A percentile compares a stretch with the other conserved stretches of the same genome.
Conservation (phyloP, 1,284 basidiomycete species). For the Cystobasidiaceae sp. region DNA sequence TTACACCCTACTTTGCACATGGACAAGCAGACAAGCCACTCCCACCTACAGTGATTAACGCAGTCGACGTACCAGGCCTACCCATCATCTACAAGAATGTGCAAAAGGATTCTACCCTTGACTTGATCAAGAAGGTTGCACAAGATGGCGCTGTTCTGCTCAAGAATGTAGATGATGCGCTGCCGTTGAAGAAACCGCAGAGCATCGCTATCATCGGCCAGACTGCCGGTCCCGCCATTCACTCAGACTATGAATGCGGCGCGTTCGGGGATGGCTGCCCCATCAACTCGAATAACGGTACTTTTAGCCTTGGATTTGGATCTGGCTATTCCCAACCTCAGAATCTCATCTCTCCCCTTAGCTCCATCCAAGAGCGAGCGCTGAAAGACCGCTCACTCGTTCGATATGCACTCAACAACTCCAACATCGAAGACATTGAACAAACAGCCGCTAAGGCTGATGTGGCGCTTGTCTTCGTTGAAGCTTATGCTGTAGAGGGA, state of each 20-base stretch:
- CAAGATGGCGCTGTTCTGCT: slow-evolving; percentile 65
- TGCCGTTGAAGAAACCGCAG: slow-evolving; percentile 59
- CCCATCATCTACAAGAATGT: slow-evolving; percentile 32
- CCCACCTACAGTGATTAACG: slow-evolving; percentile 17
- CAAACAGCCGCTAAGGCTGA: slow-evolving; percentile 44
- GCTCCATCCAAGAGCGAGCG: slow-evolving; percentile 26
- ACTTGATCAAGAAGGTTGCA: slow-evolving; percentile 62
- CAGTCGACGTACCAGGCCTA: slow-evolving; percentile 3
- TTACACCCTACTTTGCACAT: slow-evolving; percentile 43
- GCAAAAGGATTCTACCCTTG: slow-evolving; percentile 19
- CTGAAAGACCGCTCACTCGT: slow-evolving; percentile 10
- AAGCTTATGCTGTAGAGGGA: slow-evolving; percentile 52
- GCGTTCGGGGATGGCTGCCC: slow-evolving; percentile 24
- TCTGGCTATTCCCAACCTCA: slow-evolving; percentile 29
- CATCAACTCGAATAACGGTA: slow-evolving; percentile 24
- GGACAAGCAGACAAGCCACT: slow-evolving; percentile 28
- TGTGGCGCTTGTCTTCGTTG: slow-evolving; percentile 60
- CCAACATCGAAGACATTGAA: slow-evolving; percentile 16
- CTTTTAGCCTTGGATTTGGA: slow-evolving; percentile 15
- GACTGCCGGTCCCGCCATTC: slow-evolving; percentile 25
- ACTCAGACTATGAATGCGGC: slow-evolving; percentile 1
- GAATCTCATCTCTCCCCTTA: slow-evolving; percentile 29
- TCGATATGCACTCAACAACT: slow-evolving; percentile 23
- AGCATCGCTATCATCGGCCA: slow-evolving; percentile 58
- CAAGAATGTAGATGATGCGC: slow-evolving; percentile 58